phyloP scores from a whole-genome alignment of 2,329 filamentous ascomycete species.

The Alternaria solani region DNA sequence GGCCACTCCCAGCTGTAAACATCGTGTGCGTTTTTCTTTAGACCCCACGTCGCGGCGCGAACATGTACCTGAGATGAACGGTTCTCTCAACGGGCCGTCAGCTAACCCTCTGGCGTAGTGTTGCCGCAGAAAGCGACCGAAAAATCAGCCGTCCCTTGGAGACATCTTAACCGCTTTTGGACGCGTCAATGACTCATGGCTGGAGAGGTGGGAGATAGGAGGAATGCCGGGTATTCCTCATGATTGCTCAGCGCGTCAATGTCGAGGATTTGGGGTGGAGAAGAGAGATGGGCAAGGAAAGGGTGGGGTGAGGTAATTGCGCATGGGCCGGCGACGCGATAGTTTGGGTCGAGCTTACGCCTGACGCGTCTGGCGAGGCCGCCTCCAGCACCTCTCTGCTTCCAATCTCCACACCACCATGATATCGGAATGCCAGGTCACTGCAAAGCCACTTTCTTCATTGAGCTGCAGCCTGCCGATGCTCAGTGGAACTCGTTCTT shows the following conservation, averaged over 20 bases:
- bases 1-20: background rate
- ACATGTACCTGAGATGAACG: background rate
- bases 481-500: constrained; percentile 35
- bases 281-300: background rate
- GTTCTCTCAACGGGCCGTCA: background rate
- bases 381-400: background rate
- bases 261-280: background rate
- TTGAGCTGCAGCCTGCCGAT: background rate
- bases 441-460: background rate
- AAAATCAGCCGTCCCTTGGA: background rate
- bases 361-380: background rate
- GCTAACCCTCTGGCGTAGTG: background rate
- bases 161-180: background rate
- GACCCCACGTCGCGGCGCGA: background rate
- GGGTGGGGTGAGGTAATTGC: background rate
- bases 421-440: background rate
- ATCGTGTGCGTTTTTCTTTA: background rate
- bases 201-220: background rate
- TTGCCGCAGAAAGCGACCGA: background rate
- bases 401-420: background rate
- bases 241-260: background rate
- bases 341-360: background rate
- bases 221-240: background rate
- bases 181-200: background rate
- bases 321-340: background rate